These are phyloP conservation scores for Fomitopsis palustris DNA, from an alignment of 1,284 basidiomycete species.

Conservation along the genomic window DNA sequence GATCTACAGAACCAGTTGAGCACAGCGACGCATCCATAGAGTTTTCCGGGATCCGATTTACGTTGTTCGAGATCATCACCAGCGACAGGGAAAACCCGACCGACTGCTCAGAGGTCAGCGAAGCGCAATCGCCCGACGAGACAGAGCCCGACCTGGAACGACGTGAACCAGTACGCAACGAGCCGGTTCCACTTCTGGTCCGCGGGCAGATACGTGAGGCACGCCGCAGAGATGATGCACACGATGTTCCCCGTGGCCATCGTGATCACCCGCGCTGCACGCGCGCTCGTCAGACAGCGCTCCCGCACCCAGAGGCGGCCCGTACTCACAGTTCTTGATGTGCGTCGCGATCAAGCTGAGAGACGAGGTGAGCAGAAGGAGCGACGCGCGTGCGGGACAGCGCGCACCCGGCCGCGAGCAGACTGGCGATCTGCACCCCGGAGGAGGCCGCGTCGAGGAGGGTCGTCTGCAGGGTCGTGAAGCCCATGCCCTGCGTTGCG, in stretches of 20 bases:
- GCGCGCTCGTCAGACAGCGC: background rate
- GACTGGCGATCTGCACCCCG: conserved; percentile 14
- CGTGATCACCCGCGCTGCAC: conserved; percentile 16
- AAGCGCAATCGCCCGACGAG: background rate
- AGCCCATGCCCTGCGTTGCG: conserved; percentile 14
- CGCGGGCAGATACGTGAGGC: conserved; percentile 26
- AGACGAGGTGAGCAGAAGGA: background rate
- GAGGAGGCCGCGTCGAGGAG: conserved; percentile 17
- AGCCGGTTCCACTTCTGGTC: conserved; percentile 31
- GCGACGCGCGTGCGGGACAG: background rate
- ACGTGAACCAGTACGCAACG: conserved; percentile 31
- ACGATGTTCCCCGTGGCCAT: conserved; percentile 25
- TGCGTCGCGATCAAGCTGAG: conserved; percentile 14
- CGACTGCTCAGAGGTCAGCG: conserved; percentile 8
- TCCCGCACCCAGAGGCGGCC: no score
- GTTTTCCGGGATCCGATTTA: conserved; percentile 4
- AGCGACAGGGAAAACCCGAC: conserved; percentile 25
- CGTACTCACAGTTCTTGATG: conserved; percentile 18
- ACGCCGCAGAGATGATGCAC: conserved; percentile 29
- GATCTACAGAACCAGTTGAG: conserved; percentile 13
- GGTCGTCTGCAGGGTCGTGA: conserved; percentile 19
- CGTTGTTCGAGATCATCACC: conserved; percentile 29
- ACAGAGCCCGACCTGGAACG: conserved; percentile 15
- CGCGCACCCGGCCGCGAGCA: conserved; percentile 15
- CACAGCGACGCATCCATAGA: background rate